Conservation (phyloP, 768 basidiomycete species). For the Mycena galopus region DNA sequence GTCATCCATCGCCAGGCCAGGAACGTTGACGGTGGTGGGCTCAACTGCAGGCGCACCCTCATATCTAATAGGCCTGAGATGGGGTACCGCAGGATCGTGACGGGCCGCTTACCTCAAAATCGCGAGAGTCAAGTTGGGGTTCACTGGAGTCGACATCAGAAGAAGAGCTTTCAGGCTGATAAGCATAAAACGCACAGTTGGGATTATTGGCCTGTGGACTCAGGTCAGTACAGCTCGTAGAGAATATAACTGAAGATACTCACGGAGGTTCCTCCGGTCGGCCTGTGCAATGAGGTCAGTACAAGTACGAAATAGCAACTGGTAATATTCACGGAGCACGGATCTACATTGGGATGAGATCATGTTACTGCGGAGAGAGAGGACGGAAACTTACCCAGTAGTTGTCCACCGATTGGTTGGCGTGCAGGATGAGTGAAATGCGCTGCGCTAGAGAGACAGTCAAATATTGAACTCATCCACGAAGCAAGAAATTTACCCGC, state of each 20-base stretch:
- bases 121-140: constrained; percentile 50
- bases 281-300: neutral
- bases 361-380: neutral
- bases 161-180: too few relatives aligned
- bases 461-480: neutral
- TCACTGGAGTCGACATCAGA: constrained; percentile 33
- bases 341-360: neutral
- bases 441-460: constrained; percentile 47
- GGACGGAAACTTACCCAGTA: constrained; percentile 49
- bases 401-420: constrained; percentile 58
- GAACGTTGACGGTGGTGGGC: constrained; percentile 45
- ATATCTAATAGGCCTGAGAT: too few relatives aligned
- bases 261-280: constrained; percentile 41
- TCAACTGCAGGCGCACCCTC: constrained; percentile 48
- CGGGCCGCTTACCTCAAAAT: too few relatives aligned
- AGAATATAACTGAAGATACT: too few relatives aligned
- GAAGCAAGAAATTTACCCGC: constrained; percentile 43
- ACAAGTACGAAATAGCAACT: neutral
- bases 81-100: too few relatives aligned
- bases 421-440: constrained; percentile 52
- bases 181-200: constrained; percentile 34
- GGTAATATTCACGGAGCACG: neutral
- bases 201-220: constrained; percentile 45
- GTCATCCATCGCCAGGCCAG: constrained; percentile 43
- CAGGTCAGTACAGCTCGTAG: too few relatives aligned